A percentile compares a stretch with the other conserved stretches of the same genome.
Evolutionary conservation across 345 rosid genomes (phyloP).

Genomic region (Bruguiera sexangula): DNA sequence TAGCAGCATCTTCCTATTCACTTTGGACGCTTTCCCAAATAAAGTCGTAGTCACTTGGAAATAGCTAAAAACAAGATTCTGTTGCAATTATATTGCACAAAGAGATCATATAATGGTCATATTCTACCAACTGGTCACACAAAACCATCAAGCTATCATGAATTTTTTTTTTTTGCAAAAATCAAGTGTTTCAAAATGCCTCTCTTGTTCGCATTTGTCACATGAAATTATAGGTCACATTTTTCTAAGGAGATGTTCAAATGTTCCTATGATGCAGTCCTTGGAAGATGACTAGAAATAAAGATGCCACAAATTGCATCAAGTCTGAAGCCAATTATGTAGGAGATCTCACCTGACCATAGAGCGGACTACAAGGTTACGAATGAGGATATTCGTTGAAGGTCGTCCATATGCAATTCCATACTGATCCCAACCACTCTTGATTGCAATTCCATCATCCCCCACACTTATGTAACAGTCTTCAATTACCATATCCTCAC

Average conservation of each 20-base stretch:
- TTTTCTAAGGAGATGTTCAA: not conserved
- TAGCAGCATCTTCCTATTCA: too few species aligned
- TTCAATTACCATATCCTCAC: constrained; percentile 90
- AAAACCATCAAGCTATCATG: too few species aligned
- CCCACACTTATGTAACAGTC: constrained; percentile 96
- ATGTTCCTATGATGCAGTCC: not conserved
- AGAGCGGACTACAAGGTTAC: constrained; percentile 80
- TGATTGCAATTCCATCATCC: constrained; percentile 91
- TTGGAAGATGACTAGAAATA: not conserved
- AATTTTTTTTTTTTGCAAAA: too few species aligned
- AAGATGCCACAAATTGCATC: not conserved
- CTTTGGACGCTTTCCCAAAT: too few species aligned
- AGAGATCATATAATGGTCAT: too few species aligned
- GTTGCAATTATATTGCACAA: too few species aligned
- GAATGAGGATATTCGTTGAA: constrained; percentile 74
- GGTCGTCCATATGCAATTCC: constrained; percentile 84
- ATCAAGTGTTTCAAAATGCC: too few species aligned
- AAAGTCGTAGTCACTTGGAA: too few species aligned
- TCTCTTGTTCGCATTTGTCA: not conserved
- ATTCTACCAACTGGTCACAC: too few species aligned
- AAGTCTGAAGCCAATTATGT: constrained; percentile 2
- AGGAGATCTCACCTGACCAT: constrained; percentile 72
- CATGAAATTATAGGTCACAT: not conserved
- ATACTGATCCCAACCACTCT: constrained; percentile 99
- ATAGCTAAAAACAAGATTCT: too few species aligned